phyloP scores from a whole-genome alignment of 768 basidiomycete species.

The Auricularia auricula-judae region DNA sequence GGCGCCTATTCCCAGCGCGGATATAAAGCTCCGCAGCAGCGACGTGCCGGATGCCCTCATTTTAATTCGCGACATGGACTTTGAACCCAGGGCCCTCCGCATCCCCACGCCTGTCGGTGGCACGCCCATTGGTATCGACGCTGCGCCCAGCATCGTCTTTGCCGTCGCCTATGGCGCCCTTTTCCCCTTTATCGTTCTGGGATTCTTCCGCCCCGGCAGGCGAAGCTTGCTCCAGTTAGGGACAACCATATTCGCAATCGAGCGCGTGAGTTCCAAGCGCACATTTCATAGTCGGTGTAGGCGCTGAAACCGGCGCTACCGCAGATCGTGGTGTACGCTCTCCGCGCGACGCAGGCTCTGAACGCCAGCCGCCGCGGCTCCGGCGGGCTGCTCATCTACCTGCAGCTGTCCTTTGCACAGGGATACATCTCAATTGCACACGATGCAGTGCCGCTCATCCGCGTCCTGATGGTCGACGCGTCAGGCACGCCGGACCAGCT shows the following conservation, averaged over 20 bases:
- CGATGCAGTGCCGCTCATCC: neutral
- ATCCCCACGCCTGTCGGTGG: neutral
- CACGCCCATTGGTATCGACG: neutral
- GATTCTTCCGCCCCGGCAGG: neutral
- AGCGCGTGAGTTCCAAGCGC: neutral
- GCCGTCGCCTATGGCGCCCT: neutral
- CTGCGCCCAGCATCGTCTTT: neutral
- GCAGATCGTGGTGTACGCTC: neutral
- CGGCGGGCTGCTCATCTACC: slow-evolving; percentile 1
- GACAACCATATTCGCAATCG: neutral
- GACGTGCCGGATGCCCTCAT: too few relatives aligned
- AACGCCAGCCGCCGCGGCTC: neutral
- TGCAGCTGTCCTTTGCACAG: neutral
- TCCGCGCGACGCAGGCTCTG: neutral
- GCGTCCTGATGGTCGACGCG: neutral
- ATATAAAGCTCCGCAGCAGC: too few relatives aligned
- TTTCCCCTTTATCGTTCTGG: neutral
- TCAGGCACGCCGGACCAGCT: neutral
- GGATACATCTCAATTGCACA: neutral
- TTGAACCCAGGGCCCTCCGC: neutral
- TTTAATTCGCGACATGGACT: neutral
- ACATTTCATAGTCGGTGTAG: neutral
- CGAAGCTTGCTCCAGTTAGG: neutral
- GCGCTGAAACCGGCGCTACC: neutral
- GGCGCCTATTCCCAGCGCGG: too few relatives aligned